Percentiles rank a stretch among this genome's conserved stretches.
These are phyloP conservation scores for Raffaelea deltoideospora DNA, from an alignment of 2,329 filamentous ascomycete genomes.

Conservation along the genomic window DNA sequence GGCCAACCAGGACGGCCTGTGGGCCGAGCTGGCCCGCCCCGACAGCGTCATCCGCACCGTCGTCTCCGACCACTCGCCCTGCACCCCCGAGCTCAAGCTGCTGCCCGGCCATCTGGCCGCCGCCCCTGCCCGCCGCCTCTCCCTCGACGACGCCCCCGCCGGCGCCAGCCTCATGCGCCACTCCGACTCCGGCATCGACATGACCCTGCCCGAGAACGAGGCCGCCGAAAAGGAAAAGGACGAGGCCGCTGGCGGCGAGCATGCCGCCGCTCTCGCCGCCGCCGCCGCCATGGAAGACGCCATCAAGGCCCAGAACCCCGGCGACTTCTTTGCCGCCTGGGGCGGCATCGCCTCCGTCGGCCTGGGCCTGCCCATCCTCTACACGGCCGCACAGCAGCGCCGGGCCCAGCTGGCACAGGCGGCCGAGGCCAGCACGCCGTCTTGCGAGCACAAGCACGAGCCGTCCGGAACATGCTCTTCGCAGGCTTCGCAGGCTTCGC, in stretches of 20 bases:
- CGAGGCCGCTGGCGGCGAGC: too few species aligned
- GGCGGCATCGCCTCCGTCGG: conserved; percentile 92
- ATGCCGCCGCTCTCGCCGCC: too few species aligned
- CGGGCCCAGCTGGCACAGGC: conserved; percentile 24
- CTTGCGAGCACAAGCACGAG: not conserved
- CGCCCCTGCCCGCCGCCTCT: conserved; percentile 1
- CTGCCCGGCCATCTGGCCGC: conserved; percentile 49
- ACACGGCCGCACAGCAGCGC: conserved; percentile 53
- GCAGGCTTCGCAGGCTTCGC: not conserved
- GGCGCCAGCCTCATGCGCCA: conserved; percentile 22
- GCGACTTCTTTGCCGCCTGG: conserved; percentile 94
- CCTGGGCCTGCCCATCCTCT: conserved; percentile 77
- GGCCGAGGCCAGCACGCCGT: conserved; percentile 11
- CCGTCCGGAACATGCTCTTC: too few species aligned
- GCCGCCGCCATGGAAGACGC: not conserved
- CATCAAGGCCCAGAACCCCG: conserved; percentile 18
- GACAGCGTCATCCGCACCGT: conserved; percentile 81
- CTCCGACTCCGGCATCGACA: conserved; percentile 37
- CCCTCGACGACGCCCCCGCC: conserved; percentile 10
- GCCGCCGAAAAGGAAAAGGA: conserved; percentile 16
- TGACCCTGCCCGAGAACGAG: conserved; percentile 20
- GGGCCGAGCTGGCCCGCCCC: conserved; percentile 56
- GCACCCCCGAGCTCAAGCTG: conserved; percentile 86
- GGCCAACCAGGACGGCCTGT: conserved; percentile 70
- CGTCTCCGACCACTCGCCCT: conserved; percentile 91